These are phyloP conservation scores for Kwoniella dejecticola DNA, from an alignment of 768 basidiomycete genomes.

Conservation along the genomic window DNA sequence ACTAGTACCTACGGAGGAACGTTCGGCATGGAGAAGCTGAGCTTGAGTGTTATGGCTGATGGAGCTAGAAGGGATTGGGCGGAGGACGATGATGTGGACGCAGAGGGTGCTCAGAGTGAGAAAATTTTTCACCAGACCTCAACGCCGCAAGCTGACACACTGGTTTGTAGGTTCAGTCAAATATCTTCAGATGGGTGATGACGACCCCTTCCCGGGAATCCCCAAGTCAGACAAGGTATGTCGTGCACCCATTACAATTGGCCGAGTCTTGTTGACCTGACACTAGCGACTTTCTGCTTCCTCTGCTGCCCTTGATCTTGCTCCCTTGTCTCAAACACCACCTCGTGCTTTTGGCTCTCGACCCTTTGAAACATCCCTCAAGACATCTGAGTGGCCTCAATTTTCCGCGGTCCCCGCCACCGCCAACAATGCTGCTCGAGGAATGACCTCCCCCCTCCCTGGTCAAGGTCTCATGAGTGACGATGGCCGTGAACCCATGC, in stretches of 20 bases:
- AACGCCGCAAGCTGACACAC: not conserved
- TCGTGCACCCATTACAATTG: not conserved
- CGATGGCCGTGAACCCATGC: slow-evolving; percentile 21
- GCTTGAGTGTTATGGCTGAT: slow-evolving; percentile 49
- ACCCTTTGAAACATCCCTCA: slow-evolving; percentile 60
- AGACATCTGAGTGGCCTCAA: slow-evolving; percentile 90
- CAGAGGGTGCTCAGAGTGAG: slow-evolving; percentile 50
- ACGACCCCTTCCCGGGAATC: slow-evolving; percentile 73
- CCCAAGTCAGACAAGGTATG: slow-evolving; percentile 37
- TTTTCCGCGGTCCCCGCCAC: slow-evolving; percentile 60
- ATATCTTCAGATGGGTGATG: slow-evolving; percentile 72
- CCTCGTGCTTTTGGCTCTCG: slow-evolving; percentile 63
- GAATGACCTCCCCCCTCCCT: slow-evolving; percentile 36
- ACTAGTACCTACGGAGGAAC: slow-evolving; percentile 44
- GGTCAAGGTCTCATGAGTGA: slow-evolving; percentile 28
- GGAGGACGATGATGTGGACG: slow-evolving; percentile 52
- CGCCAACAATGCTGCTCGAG: slow-evolving; percentile 18
- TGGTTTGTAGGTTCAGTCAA: slow-evolving; percentile 45
- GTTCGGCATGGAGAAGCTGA: slow-evolving; percentile 54
- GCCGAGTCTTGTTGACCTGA: slow-evolving; percentile 3
- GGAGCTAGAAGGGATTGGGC: slow-evolving; percentile 28
- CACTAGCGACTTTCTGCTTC: slow-evolving; percentile 71
- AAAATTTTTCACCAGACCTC: not conserved
- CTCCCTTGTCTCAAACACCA: slow-evolving; percentile 80
- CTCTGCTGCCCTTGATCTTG: slow-evolving; percentile 89